A percentile compares a stretch with the other conserved stretches of the same genome.
Evolutionary conservation across 2,329 filamentous ascomycete genomes (phyloP).

Genomic region (Ceratocystis cubensis): DNA sequence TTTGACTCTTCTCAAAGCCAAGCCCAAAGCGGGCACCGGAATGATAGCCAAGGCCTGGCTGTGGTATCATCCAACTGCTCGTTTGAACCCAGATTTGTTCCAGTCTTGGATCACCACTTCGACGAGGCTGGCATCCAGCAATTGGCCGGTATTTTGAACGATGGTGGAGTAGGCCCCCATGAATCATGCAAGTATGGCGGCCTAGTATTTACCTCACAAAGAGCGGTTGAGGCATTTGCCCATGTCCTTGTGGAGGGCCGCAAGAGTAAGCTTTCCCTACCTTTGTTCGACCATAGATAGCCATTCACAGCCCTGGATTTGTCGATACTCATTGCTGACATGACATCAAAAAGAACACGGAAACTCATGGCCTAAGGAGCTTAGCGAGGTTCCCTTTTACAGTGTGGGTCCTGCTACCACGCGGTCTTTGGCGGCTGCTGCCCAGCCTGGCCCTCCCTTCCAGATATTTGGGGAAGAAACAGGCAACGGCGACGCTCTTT

Average conservation of each 20-base stretch:
- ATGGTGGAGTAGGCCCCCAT: constrained; percentile 31
- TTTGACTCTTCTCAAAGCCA: constrained; percentile 35
- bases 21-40: background rate
- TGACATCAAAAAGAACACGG: constrained; percentile 12
- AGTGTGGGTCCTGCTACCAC: constrained; percentile 73
- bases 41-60: background rate
- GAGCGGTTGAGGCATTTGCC: constrained; percentile 67
- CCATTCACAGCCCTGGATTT: background rate
- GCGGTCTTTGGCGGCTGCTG: constrained; percentile 44
- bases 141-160: constrained; percentile 40
- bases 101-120: constrained; percentile 62
- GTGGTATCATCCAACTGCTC: constrained; percentile 24
- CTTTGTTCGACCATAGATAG: background rate
- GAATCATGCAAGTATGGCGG: constrained; percentile 46
- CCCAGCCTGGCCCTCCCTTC: constrained; percentile 30
- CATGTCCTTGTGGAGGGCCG: constrained; percentile 36
- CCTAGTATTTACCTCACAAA: constrained; percentile 74
- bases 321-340: background rate
- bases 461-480: constrained; percentile 66
- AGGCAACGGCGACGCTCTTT: constrained; percentile 72
- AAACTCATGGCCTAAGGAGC: constrained; percentile 2
- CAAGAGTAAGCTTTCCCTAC: constrained; percentile 11
- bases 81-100: constrained; percentile 59
- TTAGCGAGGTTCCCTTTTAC: constrained; percentile 50
- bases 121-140: constrained; percentile 44